Percentiles rank a stretch among this genome's conserved stretches.
Conservation (phyloP, 2,329 filamentous ascomycete genomes). For the Alternaria angustiovoidea region DNA sequence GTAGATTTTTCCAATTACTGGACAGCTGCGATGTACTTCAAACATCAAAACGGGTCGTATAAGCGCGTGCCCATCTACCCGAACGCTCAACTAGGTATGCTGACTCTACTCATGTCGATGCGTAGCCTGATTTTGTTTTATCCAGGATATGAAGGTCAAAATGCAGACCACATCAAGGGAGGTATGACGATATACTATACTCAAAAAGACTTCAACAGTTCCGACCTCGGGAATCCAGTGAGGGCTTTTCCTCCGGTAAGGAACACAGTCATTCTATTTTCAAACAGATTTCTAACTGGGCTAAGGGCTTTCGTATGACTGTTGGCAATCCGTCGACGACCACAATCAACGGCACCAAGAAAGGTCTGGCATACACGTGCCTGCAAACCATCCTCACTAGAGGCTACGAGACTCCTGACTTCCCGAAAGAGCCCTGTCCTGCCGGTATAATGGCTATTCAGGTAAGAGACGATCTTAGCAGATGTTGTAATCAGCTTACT, state of each 20-base stretch:
- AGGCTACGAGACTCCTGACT: slow-evolving; percentile 38
- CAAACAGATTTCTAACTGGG: not conserved
- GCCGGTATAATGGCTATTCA: slow-evolving; percentile 10
- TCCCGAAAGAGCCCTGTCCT: slow-evolving; percentile 21
- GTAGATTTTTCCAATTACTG: slow-evolving; percentile 28
- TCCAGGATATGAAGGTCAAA: not conserved
- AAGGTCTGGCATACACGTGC: slow-evolving; percentile 40
- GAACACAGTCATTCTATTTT: not conserved
- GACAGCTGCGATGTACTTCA: slow-evolving; percentile 40
- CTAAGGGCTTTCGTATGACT: slow-evolving; percentile 45
- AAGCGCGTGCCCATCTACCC: slow-evolving; percentile 41
- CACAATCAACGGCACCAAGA: slow-evolving; percentile 27
- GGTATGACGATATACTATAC: slow-evolving; percentile 46
- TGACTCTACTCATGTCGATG: slow-evolving; percentile 15
- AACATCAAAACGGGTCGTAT: slow-evolving; percentile 39
- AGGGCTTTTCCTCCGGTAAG: slow-evolving; percentile 33
- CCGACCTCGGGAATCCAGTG: slow-evolving; percentile 42
- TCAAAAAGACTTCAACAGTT: slow-evolving; percentile 47
- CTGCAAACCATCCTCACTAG: slow-evolving; percentile 39
- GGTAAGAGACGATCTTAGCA: not conserved
- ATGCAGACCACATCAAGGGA: slow-evolving; percentile 34
- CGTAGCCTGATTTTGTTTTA: not conserved
- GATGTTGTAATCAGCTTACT: not conserved
- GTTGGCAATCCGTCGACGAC: slow-evolving; percentile 44
- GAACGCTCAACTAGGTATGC: slow-evolving; percentile 21